Conservation (phyloP, 129 eudicot genomes). For the Scalesia atractyloides region DNA sequence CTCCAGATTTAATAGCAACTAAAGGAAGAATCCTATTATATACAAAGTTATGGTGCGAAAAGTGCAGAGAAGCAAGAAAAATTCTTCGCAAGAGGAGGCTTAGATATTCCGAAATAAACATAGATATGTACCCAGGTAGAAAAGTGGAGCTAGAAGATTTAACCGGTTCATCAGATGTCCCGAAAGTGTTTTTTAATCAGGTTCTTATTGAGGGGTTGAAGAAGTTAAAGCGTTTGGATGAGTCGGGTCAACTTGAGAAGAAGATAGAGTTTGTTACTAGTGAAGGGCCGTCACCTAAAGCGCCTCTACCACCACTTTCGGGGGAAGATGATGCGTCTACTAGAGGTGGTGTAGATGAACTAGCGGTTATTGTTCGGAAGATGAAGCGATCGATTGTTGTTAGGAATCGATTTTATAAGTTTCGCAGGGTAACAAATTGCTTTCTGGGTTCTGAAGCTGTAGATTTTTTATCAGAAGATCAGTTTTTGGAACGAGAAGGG, state of each 20-base stretch:
- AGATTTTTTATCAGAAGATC: conserved; percentile 76
- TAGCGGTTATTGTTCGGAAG: conserved; percentile 58
- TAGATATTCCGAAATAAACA: conserved; percentile 61
- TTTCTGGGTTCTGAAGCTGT: conserved; percentile 76
- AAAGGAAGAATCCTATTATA: conserved; percentile 64
- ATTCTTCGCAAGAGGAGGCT: conserved; percentile 52
- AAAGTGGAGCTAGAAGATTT: conserved; percentile 57
- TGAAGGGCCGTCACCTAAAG: conserved; percentile 60
- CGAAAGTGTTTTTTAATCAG: conserved; percentile 68
- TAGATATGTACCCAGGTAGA: conserved; percentile 67
- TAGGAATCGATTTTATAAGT: conserved; percentile 55
- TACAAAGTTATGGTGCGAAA: conserved; percentile 59
- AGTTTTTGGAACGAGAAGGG: conserved; percentile 66
- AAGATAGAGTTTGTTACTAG: conserved; percentile 59
- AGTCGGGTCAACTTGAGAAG: conserved; percentile 56
- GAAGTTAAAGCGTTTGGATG: conserved; percentile 55
- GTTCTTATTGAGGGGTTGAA: conserved; percentile 53
- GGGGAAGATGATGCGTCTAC: conserved; percentile 71
- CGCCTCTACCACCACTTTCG: conserved; percentile 74
- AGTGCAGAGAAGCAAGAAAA: conserved; percentile 54
- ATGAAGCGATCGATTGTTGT: conserved; percentile 54
- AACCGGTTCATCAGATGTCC: conserved; percentile 55
- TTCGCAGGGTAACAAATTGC: conserved; percentile 60
- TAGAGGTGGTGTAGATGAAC: conserved; percentile 60
- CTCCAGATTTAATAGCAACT: conserved; percentile 39